Evolutionary conservation across 73 alveolate species (phyloP), one percentile per base, ranked within the genome.

Genomic region (Paramecium pentaurelia): DNA sequence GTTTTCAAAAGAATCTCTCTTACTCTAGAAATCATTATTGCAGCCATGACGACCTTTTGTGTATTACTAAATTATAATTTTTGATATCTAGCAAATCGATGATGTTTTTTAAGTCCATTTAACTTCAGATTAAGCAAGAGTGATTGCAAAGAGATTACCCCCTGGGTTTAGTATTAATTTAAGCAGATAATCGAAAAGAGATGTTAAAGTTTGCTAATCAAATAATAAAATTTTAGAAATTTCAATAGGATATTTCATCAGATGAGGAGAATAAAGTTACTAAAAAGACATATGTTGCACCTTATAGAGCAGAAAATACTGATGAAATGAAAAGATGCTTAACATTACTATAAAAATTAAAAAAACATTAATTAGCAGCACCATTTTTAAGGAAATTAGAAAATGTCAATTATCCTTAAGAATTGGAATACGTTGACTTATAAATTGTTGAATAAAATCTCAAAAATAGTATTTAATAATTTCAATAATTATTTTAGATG

Each of bases 311-410:
- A 18, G 71, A 47, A 47, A 80, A 47, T 36, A 64, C 20, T 64
- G 91, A 80, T 44, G 91, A 80, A 64, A 80, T 80, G 44, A 80
- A 80, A 47, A 40, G 75, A 28, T 80, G 91, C 77, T 32, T 27
- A 25, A 22, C 77, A 27, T 18, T 80, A 32, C 34, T 80, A 4
- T 42, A 42, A 42, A 80, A 47, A 80, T 44, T 80, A 44, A 80
- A 80, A 44, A 80, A 47, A 27, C 73, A 44, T 80, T 42, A 22
- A 18, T 18, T 27, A 22, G 91, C 91, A 45, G 71, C 91, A 2
- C 91, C 75, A 42, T 80, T 80, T 49, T 80, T 80, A 20, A 80
- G 73, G 58, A 80, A 49, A 27, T 27, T 80, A 45, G 91, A 80
- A 8, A 80, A 42, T 44, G 91, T 80, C 9, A 80, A 80, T 36